A percentile compares a stretch with the other conserved stretches of the same genome.
Conservation (phyloP, 805 yeast genomes). For the Metschnikowia drakensbergensis region DNA sequence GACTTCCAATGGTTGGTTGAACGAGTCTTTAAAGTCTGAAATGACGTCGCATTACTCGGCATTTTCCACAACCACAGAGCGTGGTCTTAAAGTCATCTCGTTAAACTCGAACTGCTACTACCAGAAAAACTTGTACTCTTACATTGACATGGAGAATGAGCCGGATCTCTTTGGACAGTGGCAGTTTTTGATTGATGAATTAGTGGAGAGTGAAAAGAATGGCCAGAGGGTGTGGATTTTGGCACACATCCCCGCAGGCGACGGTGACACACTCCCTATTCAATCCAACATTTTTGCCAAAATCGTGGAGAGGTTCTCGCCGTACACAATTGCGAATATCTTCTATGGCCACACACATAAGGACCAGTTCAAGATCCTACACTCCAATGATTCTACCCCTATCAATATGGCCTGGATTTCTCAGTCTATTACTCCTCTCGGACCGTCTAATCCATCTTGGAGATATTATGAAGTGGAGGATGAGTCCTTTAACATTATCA, state of each 20-base stretch:
- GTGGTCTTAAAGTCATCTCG: conserved; percentile 38
- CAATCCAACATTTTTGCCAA: conserved; percentile 53
- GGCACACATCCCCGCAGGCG: conserved; percentile 63
- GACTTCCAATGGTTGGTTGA: conserved; percentile 37
- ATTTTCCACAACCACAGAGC: conserved; percentile 50
- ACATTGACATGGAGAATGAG: conserved; percentile 50
- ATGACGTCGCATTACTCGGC: conserved; percentile 55
- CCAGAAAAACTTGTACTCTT: conserved; percentile 49
- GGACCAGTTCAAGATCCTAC: conserved; percentile 62
- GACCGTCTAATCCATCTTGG: conserved; percentile 65
- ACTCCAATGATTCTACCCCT: conserved; percentile 42
- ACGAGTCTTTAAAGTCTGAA: conserved; percentile 20
- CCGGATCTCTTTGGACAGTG: conserved; percentile 64
- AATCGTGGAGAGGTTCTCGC: conserved; percentile 63
- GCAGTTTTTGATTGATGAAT: conserved; percentile 57
- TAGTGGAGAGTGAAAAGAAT: conserved; percentile 52
- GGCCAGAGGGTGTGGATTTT: conserved; percentile 71
- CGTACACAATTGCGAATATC: conserved; percentile 61
- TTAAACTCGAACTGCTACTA: conserved; percentile 68
- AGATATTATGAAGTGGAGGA: conserved; percentile 66
- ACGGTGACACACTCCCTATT: conserved; percentile 54
- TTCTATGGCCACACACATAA: conserved; percentile 71
- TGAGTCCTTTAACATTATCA: conserved; percentile 56
- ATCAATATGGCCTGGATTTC: conserved; percentile 60
- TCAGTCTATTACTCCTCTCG: conserved; percentile 62